Percentiles rank a stretch among this genome's conserved stretches.
Conservation (phyloP, 2,329 filamentous ascomycete genomes). For the Fusarium caatingaense region DNA sequence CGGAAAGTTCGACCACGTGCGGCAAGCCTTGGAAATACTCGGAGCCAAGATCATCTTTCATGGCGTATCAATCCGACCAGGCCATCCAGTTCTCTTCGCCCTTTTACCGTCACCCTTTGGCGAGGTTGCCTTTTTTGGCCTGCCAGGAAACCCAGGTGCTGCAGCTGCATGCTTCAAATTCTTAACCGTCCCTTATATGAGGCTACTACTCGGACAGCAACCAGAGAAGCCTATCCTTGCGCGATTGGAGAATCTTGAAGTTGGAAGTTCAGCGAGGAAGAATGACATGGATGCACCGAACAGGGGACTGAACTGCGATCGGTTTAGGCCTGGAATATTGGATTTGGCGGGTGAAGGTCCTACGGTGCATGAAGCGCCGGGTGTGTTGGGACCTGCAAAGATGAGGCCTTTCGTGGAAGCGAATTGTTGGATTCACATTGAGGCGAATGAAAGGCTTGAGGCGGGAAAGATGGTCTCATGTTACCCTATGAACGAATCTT, state of each 20-base stretch:
- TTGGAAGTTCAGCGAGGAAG: neutral
- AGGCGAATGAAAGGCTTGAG: neutral
- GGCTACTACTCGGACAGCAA: fast-evolving
- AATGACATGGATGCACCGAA: neutral
- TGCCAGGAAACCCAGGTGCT: neutral
- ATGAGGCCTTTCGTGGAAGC: neutral
- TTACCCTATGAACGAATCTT: neutral
- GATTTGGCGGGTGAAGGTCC: fast-evolving
- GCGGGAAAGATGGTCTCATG: neutral
- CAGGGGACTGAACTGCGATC: neutral
- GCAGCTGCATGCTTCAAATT: neutral
- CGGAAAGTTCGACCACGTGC: neutral
- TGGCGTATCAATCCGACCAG: neutral
- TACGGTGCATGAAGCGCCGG: neutral
- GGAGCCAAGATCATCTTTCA: neutral
- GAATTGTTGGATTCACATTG: constrained; percentile 5
- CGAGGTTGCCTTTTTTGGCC: neutral
- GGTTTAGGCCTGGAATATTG: neutral
- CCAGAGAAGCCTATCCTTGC: neutral
- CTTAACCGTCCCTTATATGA: neutral
- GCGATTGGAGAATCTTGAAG: neutral
- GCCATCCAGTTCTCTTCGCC: neutral
- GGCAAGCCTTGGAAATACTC: neutral
- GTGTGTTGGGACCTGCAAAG: neutral
- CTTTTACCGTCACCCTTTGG: fast-evolving